phyloP scores from a whole-genome alignment of 441 rosid species.

The Biscutella laevigata region DNA sequence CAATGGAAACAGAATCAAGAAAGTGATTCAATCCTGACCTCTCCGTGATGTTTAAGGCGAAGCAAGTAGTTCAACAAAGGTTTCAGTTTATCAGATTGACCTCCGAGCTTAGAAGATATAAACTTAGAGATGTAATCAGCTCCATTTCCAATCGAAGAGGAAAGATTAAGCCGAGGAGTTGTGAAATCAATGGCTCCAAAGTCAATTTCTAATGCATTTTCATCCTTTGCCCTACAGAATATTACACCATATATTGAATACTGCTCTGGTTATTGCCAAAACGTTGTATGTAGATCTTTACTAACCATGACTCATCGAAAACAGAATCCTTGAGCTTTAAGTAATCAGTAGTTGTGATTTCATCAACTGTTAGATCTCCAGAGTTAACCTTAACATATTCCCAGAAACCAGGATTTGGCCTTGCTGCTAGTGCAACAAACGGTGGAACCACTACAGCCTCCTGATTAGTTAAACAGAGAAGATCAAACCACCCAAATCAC shows the following conservation, averaged over 20 bases:
- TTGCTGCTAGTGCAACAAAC: slow-evolving; percentile 59
- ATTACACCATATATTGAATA: not conserved
- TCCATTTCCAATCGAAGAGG: slow-evolving; percentile 82
- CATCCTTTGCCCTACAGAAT: slow-evolving; percentile 70
- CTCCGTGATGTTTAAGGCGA: slow-evolving; percentile 60
- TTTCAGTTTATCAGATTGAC: slow-evolving; percentile 24
- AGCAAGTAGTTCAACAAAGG: slow-evolving; percentile 53
- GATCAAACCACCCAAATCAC: not conserved
- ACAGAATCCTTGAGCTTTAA: slow-evolving; percentile 65
- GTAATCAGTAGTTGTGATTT: slow-evolving; percentile 48
- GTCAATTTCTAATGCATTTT: slow-evolving; percentile 66
- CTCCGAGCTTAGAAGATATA: slow-evolving; percentile 43
- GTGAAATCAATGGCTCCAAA: slow-evolving; percentile 66
- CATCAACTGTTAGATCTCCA: slow-evolving; percentile 48
- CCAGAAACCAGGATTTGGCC: slow-evolving; percentile 84
- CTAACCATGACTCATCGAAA: slow-evolving; percentile 67
- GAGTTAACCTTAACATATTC: slow-evolving; percentile 71
- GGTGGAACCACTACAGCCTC: slow-evolving; percentile 88
- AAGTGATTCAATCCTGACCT: slow-evolving; percentile 34
- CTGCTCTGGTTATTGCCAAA: not conserved
- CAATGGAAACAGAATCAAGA: slow-evolving; percentile 10
- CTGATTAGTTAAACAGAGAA: slow-evolving; percentile 31
- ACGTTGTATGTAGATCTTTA: not conserved
- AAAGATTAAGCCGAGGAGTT: slow-evolving; percentile 49
- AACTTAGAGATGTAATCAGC: slow-evolving; percentile 52